Evolutionary conservation across 306 rosid genomes (phyloP).

Genomic region (Canavalia ensiformis): DNA sequence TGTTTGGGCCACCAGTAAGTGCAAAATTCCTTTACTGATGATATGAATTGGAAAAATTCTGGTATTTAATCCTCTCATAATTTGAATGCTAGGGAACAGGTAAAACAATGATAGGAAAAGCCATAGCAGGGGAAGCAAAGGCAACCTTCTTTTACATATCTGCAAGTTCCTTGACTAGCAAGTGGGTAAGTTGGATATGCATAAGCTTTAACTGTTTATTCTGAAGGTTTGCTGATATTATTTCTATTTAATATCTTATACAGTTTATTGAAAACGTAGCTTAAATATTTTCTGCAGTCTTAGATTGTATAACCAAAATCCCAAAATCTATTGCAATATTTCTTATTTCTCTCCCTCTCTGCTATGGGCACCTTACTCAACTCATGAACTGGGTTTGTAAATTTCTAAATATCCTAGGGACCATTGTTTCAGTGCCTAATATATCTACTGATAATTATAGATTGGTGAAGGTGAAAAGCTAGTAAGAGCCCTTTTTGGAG

Average conservation of each 20-base stretch:
- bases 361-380: slow-evolving; percentile 26
- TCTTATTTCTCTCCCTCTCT: slow-evolving; percentile 25
- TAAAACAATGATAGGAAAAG: slow-evolving; percentile 99
- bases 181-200: slow-evolving; percentile 78
- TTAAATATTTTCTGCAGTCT: slow-evolving; percentile 27
- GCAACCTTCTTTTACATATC: slow-evolving; percentile 98
- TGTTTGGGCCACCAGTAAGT: slow-evolving; percentile 98
- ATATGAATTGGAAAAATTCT: slow-evolving; percentile 34
- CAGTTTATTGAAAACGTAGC: slow-evolving; percentile 15
- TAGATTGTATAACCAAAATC: slow-evolving; percentile 41
- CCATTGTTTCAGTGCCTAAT: slow-evolving; percentile 32
- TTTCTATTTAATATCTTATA: slow-evolving; percentile 22
- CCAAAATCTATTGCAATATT: slow-evolving; percentile 28
- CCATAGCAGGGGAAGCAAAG: slow-evolving; percentile 99
- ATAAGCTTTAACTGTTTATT: slow-evolving; percentile 35
- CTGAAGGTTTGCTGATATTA: slow-evolving; percentile 16
- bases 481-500: slow-evolving; percentile 95
- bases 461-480: slow-evolving; percentile 99
- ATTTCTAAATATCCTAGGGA: slow-evolving; percentile 30
- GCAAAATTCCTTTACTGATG: slow-evolving; percentile 45
- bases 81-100: slow-evolving; percentile 86
- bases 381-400: slow-evolving; percentile 25
- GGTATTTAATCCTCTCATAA: slow-evolving; percentile 40
- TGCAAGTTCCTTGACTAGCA: slow-evolving; percentile 96
- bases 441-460: slow-evolving; percentile 57